Percentiles rank a stretch among this genome's conserved stretches.
Conservation (phyloP, 768 basidiomycete species). For the Imleria badia region DNA sequence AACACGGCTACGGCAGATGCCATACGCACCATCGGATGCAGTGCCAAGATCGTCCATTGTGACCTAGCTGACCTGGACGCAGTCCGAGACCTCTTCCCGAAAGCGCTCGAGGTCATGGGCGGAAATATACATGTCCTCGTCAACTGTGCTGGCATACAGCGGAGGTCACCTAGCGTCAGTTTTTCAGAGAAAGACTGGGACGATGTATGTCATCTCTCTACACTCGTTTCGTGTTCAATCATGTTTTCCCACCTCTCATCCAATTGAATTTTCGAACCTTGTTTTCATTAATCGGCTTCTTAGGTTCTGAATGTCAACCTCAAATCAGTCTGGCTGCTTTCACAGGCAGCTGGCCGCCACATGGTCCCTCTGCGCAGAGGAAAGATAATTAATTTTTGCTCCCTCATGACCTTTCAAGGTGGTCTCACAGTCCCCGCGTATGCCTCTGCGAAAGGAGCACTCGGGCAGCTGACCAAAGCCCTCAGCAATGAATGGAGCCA, state of each 20-base stretch:
- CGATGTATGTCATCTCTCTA: slow-evolving; percentile 50
- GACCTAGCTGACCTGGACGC: slow-evolving; percentile 52
- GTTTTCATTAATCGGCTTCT: slow-evolving; percentile 10
- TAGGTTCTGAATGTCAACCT: slow-evolving; percentile 88
- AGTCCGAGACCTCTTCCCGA: slow-evolving; percentile 49
- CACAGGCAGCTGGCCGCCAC: slow-evolving; percentile 84
- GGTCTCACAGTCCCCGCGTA: slow-evolving; percentile 84
- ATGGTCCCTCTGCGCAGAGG: slow-evolving; percentile 77
- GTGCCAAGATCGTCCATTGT: slow-evolving; percentile 48
- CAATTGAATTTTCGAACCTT: slow-evolving; percentile 9
- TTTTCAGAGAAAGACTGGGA: slow-evolving; percentile 72
- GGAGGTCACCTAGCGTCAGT: slow-evolving; percentile 58
- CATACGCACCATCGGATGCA: slow-evolving; percentile 37
- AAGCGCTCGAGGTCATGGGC: slow-evolving; percentile 49
- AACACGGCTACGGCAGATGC: slow-evolving; percentile 37
- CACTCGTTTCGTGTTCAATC: slow-evolving; percentile 20
- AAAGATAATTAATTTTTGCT: slow-evolving; percentile 71
- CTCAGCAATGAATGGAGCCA: slow-evolving; percentile 92
- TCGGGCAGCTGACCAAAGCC: slow-evolving; percentile 84
- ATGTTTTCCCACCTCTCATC: slow-evolving; percentile 4
- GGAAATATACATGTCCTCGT: slow-evolving; percentile 61
- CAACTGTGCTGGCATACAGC: slow-evolving; percentile 67
- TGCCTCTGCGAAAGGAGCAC: slow-evolving; percentile 86
- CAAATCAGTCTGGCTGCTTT: slow-evolving; percentile 82
- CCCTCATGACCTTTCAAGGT: slow-evolving; percentile 50